These are phyloP conservation scores for Trametes punicea DNA, from an alignment of 768 basidiomycete species.

Conservation along the genomic window DNA sequence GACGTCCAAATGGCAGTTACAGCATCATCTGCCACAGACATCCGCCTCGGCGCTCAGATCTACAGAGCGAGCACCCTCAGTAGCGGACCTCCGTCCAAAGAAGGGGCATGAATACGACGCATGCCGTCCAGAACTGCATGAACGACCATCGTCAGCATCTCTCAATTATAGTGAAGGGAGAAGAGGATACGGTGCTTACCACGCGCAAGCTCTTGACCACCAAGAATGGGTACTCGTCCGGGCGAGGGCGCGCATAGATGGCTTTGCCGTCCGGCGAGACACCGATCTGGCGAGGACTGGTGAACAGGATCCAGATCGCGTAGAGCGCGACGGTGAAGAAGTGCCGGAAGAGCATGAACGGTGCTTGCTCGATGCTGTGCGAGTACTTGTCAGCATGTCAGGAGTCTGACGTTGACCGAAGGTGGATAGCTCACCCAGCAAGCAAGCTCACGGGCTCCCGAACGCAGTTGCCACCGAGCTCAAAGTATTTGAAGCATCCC, in stretches of 20 bases:
- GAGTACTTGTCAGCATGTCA: not conserved
- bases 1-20: too few relatives aligned
- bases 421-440: slow-evolving; percentile 58
- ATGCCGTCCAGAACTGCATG: slow-evolving; percentile 1
- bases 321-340: slow-evolving; percentile 97
- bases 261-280: slow-evolving; percentile 35
- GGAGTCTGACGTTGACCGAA: not conserved
- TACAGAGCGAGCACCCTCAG: not conserved
- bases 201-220: slow-evolving; percentile 60
- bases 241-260: slow-evolving; percentile 38
- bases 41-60: not conserved
- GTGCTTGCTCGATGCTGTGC: slow-evolving; percentile 73
- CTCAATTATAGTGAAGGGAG: not conserved
- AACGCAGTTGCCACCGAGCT: slow-evolving; percentile 85
- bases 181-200: slow-evolving; percentile 36
- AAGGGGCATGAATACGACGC: slow-evolving; percentile 6
- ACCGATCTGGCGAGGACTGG: slow-evolving; percentile 45
- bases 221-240: slow-evolving; percentile 69
- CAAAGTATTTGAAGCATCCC: slow-evolving; percentile 98
- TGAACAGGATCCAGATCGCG: slow-evolving; percentile 88
- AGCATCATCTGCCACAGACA: too few relatives aligned
- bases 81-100: slow-evolving; percentile 5
- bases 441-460: slow-evolving; percentile 87
- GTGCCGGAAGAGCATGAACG: slow-evolving; percentile 76
- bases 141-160: not conserved